Conservation (phyloP, 78 protist genomes). For the Planoprotostelium fungivorum region DNA sequence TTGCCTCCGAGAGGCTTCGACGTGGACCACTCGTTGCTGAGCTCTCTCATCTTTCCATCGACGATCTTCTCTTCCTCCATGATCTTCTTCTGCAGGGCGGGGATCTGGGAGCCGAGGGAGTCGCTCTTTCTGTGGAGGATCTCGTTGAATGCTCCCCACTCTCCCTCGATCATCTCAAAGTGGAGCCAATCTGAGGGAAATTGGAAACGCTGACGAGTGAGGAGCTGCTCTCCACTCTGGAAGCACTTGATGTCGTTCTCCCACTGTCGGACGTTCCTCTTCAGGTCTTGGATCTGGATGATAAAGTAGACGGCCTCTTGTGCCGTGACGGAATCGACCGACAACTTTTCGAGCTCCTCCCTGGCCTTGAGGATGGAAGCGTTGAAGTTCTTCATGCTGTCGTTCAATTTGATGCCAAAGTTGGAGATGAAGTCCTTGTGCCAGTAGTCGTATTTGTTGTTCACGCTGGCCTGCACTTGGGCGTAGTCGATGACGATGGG, state of each 20-base stretch:
- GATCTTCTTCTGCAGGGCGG: constrained; percentile 58
- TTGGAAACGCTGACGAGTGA: constrained; percentile 71
- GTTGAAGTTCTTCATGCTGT: constrained; percentile 32
- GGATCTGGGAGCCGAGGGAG: constrained; percentile 37
- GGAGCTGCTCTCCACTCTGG: constrained; percentile 61
- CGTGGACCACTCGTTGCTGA: constrained; percentile 35
- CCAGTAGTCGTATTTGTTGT: constrained; percentile 82
- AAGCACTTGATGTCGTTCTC: constrained; percentile 14
- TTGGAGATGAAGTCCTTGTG: constrained; percentile 72
- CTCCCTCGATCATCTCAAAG: constrained; percentile 72
- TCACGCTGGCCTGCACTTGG: constrained; percentile 85
- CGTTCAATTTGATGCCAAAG: constrained; percentile 65
- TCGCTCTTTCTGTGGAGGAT: constrained; percentile 40
- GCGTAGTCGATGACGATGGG: constrained; percentile 73
- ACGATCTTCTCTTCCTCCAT: constrained; percentile 37
- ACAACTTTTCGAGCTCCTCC: constrained; percentile 55
- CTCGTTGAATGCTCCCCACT: constrained; percentile 73
- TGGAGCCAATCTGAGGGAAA: constrained; percentile 87
- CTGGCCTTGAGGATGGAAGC: constrained; percentile 32
- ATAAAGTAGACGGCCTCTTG: constrained; percentile 79
- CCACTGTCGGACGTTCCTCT: constrained; percentile 44
- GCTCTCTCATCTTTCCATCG: constrained; percentile 26
- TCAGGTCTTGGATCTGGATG: constrained; percentile 73
- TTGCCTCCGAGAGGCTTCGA: constrained; percentile 75
- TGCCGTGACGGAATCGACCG: constrained; percentile 77